Conservation (phyloP, 805 yeast genomes). For the Candida golubevii region DNA sequence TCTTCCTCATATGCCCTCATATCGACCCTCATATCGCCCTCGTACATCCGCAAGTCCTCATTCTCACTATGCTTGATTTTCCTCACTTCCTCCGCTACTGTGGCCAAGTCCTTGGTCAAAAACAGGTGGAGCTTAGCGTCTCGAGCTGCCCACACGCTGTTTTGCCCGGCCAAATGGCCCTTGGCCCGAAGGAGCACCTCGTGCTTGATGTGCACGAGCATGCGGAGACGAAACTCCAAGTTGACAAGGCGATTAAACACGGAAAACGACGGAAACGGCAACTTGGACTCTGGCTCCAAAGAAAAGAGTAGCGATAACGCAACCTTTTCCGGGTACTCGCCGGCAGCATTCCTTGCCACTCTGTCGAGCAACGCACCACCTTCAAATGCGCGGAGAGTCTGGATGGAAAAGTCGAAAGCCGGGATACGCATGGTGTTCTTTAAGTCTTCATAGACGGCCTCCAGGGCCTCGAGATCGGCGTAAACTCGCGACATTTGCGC, state of each 20-base stretch:
- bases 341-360: constrained; percentile 12
- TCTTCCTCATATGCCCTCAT: constrained; percentile 20
- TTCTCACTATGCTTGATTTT: constrained; percentile 25
- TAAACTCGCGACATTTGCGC: constrained; percentile 29
- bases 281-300: constrained; percentile 19
- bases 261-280: constrained; percentile 27
- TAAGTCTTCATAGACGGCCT: constrained; percentile 22
- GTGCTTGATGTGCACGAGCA: constrained; percentile 30
- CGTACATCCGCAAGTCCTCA: constrained; percentile 24
- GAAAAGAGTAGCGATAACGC: constrained; percentile 23
- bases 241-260: constrained; percentile 29
- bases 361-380: constrained; percentile 17
- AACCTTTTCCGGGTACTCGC: constrained; percentile 2
- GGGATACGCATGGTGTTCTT: constrained; percentile 25
- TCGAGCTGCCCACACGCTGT: constrained; percentile 33
- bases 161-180: constrained; percentile 26
- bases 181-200: constrained; percentile 32
- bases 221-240: constrained; percentile 30
- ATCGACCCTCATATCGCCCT: constrained; percentile 17
- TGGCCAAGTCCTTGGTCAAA: constrained; percentile 22
- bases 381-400: constrained; percentile 26
- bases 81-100: constrained; percentile 26
- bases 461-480: constrained; percentile 20
- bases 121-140: constrained; percentile 30
- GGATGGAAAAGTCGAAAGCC: constrained; percentile 23